Conservation (phyloP, 805 yeast genomes). For the Saccharomycopsis vini region DNA sequence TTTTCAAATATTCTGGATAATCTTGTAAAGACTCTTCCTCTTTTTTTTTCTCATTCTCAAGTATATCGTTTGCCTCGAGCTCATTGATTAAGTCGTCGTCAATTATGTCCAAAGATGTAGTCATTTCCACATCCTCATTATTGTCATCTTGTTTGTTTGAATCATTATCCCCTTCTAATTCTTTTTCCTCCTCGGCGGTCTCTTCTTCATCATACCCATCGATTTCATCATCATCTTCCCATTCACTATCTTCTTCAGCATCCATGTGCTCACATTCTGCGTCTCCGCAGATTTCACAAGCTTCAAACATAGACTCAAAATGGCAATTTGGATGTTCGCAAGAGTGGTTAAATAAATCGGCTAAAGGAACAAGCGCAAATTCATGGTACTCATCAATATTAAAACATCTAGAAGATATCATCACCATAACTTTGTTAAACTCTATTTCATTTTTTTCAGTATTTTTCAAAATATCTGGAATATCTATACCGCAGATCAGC, state of each 20-base stretch:
- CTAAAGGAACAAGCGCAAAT: constrained; percentile 79
- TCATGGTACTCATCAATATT: constrained; percentile 62
- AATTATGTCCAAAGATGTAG: background rate
- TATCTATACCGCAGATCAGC: constrained; percentile 11
- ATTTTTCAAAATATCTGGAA: constrained; percentile 11
- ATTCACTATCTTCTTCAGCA: constrained; percentile 16
- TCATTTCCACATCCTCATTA: background rate
- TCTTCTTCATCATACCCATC: constrained; percentile 13
- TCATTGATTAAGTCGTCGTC: constrained; percentile 12
- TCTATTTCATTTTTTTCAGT: background rate
- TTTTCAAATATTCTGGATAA: constrained; percentile 9
- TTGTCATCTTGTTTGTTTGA: too few species aligned
- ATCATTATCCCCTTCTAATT: background rate
- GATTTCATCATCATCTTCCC: constrained; percentile 6
- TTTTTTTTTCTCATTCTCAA: constrained; percentile 2
- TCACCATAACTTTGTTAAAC: constrained; percentile 1
- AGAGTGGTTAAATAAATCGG: constrained; percentile 78
- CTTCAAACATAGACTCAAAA: constrained; percentile 27
- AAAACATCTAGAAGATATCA: constrained; percentile 47
- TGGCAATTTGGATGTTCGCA: constrained; percentile 4
- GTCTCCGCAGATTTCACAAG: constrained; percentile 44
- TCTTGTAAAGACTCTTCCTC: constrained; percentile 8
- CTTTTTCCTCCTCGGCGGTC: constrained; percentile 3
- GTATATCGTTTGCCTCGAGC: constrained; percentile 12
- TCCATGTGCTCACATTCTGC: constrained; percentile 32